Evolutionary conservation across 768 basidiomycete species (phyloP), one percentile per base, ranked within the genome.

Genomic region (Boletales sp.): DNA sequence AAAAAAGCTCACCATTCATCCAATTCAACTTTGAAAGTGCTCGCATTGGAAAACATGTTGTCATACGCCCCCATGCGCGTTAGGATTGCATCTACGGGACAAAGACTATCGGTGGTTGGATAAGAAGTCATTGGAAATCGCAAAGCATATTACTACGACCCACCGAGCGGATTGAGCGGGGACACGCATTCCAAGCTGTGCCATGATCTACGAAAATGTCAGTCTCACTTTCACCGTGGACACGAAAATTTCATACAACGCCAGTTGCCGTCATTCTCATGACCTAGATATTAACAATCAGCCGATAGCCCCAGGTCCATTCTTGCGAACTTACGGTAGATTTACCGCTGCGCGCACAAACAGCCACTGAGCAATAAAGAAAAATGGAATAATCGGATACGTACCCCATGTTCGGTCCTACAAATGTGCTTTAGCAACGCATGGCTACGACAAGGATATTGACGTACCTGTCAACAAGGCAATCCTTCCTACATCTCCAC

Each of bases 51-150:
- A 68, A 94, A 94, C 88, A 95, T 93, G 63, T 94, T 94, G 62
- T 98, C 95, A 64, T 97, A 96, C 3, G 96, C 96, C 10, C 96
- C 96, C 96, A 98, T 98, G 21, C 95, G 84, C 3, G 96, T 97
- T 51, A 92, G 79, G 56, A 99, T 96, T 12, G 86, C 74, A 63
- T 99, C 94, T 2, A 96, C 82, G 2, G 96, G 92, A 53, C 86
- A 87, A 41, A 99, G 64, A 33, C 92, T 93, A 21, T 39, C 32
- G 9, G 46, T 34, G 21, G 25, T 25, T 55, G 6, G 54, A 44
- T 50, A 28, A 58, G 55, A 34, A 14, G 9, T 14, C 35, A 28
- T 37, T 15, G 32, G 25, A 28, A 28, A 33, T 30, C n/a, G 42
- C 33, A 8, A 14, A 39, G 6, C 1, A 49, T 10, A 21, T 28